Base-by-base conservation (phyloP, 1,139 yeast species). In the Kurtzmaniella quercitrusa region DNA sequence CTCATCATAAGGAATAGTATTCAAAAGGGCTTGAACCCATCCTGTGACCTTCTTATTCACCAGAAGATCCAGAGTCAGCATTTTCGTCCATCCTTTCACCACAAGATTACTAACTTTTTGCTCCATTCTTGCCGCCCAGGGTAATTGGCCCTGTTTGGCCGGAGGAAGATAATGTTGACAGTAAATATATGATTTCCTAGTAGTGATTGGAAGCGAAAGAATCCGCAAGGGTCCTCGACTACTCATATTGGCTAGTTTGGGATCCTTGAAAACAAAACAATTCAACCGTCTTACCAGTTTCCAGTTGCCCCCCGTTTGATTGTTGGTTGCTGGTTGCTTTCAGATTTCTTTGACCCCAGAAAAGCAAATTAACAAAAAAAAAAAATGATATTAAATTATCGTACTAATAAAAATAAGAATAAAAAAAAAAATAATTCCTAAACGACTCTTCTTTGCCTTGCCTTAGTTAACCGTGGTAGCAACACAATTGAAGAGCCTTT, bases 181-280 rank as follows among this genome's bases (percentile, higher is more conserved):
- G 54, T 81, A 77, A 12, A 84, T 60, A 56, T 71, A 84, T 4
- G 83, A 73, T 47, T 72, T 73, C 40, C 68, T 59, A 3, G 77
- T 68, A 4, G 87, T 82, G 17, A 85, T 66, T 3, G 93, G 93
- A 6, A 84, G 63, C 10, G 84, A 64, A 16, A 82, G 63, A 16
- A 82, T 36, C n/a, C 38, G 19, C 15, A 36, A 21, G n/a, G 19
- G 37, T n/a, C 37, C 37, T 7, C 23, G 37, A 9, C 10, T 7
- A 6, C 23, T 19, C 64, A 50, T 75, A 79, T 34, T 78, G 70
- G 7, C 79, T 14, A 17, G 5, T 34, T 15, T 12, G 12, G 14
- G 8, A 5, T 8, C 8, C 23, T 21, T 8, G n/a, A n/a, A 21
- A 21, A 21, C 23, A 5, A 21, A 5, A 21, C 23, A 21, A 21